These are phyloP conservation scores for Tillandsia leiboldiana DNA, from an alignment of 176 grass and related monocot species.

Conservation along the genomic window DNA sequence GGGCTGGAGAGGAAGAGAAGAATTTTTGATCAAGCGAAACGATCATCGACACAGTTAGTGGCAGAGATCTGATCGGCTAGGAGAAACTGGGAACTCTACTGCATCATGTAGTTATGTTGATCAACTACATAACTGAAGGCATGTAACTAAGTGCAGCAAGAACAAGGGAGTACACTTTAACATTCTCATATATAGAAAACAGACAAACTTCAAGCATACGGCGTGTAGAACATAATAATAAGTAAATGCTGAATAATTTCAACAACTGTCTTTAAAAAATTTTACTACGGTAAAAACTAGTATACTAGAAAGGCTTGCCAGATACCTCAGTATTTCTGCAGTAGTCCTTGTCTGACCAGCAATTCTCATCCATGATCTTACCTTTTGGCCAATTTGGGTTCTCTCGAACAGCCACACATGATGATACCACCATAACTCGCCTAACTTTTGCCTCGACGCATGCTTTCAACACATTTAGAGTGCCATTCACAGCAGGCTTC, in stretches of 20 bases:
- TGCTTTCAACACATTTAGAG: conserved; percentile 50
- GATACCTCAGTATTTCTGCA: conserved; percentile 43
- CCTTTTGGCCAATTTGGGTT: conserved; percentile 34
- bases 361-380: conserved; percentile 45
- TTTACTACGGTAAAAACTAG: not conserved
- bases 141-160: too few relatives aligned
- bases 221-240: not conserved
- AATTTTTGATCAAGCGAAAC: too few relatives aligned
- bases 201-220: not conserved
- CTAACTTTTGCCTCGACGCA: conserved; percentile 30
- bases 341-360: conserved; percentile 54
- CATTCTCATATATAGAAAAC: not conserved
- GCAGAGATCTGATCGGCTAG: too few relatives aligned
- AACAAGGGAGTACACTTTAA: too few relatives aligned
- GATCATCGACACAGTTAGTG: too few relatives aligned
- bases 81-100: too few relatives aligned
- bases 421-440: conserved; percentile 60
- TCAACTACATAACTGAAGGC: too few relatives aligned
- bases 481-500: conserved; percentile 50
- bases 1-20: too few relatives aligned
- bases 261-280: not conserved
- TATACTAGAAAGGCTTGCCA: not conserved
- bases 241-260: not conserved
- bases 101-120: too few relatives aligned
- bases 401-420: conserved; percentile 24